Evolutionary conservation across 129 eudicot species (phyloP).

Genomic region (Glebionis coronaria): DNA sequence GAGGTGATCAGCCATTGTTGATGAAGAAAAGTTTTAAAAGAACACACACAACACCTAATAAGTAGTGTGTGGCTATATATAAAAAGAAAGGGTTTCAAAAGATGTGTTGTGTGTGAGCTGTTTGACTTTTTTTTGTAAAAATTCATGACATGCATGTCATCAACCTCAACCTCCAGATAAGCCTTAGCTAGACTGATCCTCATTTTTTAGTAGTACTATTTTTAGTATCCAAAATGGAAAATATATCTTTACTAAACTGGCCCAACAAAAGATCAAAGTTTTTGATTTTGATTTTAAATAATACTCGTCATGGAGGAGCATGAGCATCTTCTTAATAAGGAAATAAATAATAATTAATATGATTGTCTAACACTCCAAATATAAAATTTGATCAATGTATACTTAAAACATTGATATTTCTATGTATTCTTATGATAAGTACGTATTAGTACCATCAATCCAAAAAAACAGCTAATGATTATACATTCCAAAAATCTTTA

Average conservation of each 20-base stretch:
- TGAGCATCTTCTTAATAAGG: not conserved
- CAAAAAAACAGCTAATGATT: no score
- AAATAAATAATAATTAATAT: not conserved
- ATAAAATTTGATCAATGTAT: no score
- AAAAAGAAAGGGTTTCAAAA: slow-evolving; percentile 3
- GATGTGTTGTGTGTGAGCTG: slow-evolving; percentile 46
- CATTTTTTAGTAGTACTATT: not conserved
- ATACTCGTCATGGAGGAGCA: not conserved
- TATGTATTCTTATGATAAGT: no score
- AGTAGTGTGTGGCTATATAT: slow-evolving; percentile 18
- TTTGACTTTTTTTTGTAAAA: slow-evolving; percentile 26
- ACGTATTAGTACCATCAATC: no score
- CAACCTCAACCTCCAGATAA: slow-evolving; percentile 25
- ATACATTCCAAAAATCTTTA: no score
- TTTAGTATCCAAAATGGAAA: not conserved
- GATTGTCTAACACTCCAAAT: not conserved
- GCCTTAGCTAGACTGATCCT: slow-evolving; percentile 25
- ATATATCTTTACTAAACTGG: not conserved
- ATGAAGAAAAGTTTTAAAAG: not conserved
- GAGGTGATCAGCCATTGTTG: slow-evolving; percentile 39
- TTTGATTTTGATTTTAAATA: not conserved
- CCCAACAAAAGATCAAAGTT: not conserved
- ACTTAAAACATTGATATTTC: no score
- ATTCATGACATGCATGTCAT: slow-evolving; percentile 43
- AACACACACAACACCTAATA: slow-evolving; percentile 10